Conservation (phyloP, 352 stramenopile species). For the Phytopythium litorale region DNA sequence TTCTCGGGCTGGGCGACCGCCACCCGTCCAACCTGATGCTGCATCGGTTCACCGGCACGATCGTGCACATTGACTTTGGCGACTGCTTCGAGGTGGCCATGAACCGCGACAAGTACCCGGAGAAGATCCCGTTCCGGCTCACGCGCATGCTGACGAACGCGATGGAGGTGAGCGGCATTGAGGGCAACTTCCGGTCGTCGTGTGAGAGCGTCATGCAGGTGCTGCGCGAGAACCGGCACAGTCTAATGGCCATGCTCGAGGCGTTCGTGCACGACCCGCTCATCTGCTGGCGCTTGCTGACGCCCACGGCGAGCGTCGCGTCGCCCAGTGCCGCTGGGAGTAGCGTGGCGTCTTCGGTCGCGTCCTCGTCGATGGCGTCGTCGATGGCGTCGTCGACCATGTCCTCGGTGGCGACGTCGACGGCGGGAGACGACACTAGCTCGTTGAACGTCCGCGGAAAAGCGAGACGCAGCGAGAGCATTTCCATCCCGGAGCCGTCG, state of each 20-base stretch:
- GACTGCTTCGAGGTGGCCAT: constrained; percentile 99
- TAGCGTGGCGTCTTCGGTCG: constrained; percentile 23
- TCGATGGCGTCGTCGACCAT: constrained; percentile 26
- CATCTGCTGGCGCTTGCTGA: constrained; percentile 95
- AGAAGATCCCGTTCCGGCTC: constrained; percentile 99
- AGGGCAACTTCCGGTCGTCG: constrained; percentile 98
- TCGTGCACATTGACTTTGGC: constrained; percentile 98
- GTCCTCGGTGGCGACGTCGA: constrained; percentile 10
- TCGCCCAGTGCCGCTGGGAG: constrained; percentile 34
- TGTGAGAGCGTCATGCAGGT: constrained; percentile 98
- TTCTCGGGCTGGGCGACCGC: constrained; percentile 98
- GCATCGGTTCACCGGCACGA: constrained; percentile 94
- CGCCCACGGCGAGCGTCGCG: constrained; percentile 48
- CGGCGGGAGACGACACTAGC: neutral
- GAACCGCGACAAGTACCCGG: constrained; percentile 98
- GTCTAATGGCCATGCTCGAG: constrained; percentile 99
- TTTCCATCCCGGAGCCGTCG: constrained; percentile 43
- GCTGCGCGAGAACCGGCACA: constrained; percentile 96
- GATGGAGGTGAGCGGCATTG: constrained; percentile 98
- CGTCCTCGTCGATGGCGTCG: constrained; percentile 25
- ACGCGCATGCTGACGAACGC: constrained; percentile 99
- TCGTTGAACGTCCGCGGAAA: constrained; percentile 4
- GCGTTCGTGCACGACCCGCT: constrained; percentile 99
- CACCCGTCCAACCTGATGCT: constrained; percentile 99
- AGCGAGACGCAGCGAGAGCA: constrained; percentile 42